Evolutionary conservation across 768 basidiomycete species (phyloP).

Genomic region (Sporobolomyces pararoseus): DNA sequence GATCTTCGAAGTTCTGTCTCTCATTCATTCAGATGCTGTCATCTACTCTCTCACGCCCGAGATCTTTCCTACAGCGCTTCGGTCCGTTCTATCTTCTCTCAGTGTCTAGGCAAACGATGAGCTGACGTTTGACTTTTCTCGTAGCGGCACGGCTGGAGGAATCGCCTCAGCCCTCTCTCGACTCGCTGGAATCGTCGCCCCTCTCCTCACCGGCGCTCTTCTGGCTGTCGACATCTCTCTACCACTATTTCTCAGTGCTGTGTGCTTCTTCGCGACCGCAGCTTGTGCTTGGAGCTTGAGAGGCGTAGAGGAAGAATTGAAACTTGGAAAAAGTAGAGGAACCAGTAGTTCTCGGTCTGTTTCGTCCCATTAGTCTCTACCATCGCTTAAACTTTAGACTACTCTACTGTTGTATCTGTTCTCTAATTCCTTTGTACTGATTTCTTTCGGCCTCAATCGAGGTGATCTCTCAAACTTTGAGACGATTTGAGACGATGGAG

Average conservation of each 20-base stretch:
- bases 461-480: too few relatives aligned
- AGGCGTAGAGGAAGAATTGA: constrained; percentile 3
- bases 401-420: not conserved
- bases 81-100: constrained; percentile 43
- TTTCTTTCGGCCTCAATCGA: too few relatives aligned
- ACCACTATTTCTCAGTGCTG: constrained; percentile 38
- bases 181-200: constrained; percentile 53
- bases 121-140: not conserved
- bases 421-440: too few relatives aligned
- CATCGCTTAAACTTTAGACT: too few relatives aligned
- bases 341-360: too few relatives aligned
- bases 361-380: too few relatives aligned
- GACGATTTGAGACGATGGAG: too few relatives aligned
- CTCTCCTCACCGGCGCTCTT: constrained; percentile 43
- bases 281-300: constrained; percentile 29
- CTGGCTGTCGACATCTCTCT: constrained; percentile 31
- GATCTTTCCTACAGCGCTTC: constrained; percentile 65
- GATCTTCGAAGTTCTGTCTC: not conserved
- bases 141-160: constrained; percentile 80
- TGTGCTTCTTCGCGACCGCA: constrained; percentile 40
- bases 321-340: not conserved
- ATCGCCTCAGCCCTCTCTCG: constrained; percentile 80
- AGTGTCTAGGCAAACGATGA: too few relatives aligned
- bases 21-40: constrained; percentile 26
- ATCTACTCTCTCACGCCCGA: constrained; percentile 69